These are phyloP conservation scores for Thielaviopsis cerberus DNA, from an alignment of 2,329 filamentous ascomycete genomes.

Conservation along the genomic window DNA sequence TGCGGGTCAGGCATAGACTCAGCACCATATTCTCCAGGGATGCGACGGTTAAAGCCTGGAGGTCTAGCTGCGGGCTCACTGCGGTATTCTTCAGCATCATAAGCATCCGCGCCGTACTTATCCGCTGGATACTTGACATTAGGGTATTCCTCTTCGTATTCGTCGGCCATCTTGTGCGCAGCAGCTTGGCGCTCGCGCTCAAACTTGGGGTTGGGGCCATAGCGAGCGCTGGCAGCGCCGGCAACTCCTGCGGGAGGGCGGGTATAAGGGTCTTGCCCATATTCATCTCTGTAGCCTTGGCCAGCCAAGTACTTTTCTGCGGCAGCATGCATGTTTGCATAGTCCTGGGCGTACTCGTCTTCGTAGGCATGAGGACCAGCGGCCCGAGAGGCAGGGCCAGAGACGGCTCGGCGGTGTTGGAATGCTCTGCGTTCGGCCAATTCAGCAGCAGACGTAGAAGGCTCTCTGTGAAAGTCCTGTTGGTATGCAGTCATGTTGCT, in stretches of 20 bases:
- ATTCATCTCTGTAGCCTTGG: neutral
- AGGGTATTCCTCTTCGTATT: neutral
- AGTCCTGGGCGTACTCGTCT: neutral
- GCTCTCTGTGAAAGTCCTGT: slow-evolving; percentile 6
- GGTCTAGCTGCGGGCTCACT: slow-evolving; percentile 4
- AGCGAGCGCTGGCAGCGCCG: neutral
- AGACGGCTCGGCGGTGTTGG: neutral
- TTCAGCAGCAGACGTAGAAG: slow-evolving; percentile 2
- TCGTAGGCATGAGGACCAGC: slow-evolving; percentile 5
- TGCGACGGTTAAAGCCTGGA: neutral
- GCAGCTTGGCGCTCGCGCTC: slow-evolving; percentile 3
- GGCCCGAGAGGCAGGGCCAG: slow-evolving; percentile 2
- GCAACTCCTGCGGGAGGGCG: neutral
- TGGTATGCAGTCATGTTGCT: slow-evolving; percentile 7
- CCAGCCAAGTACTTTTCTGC: neutral
- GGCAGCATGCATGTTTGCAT: neutral
- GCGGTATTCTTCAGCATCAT: slow-evolving; percentile 3
- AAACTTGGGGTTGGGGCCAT: slow-evolving; percentile 5
- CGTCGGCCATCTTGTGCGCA: neutral
- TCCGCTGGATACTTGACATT: neutral
- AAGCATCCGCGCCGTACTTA: neutral
- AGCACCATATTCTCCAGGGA: neutral
- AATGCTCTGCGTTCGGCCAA: slow-evolving; percentile 8
- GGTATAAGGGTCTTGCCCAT: slow-evolving; percentile 1
- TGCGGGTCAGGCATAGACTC: neutral